A percentile compares a stretch with the other conserved stretches of the same genome.
These are phyloP conservation scores for Xylariaceae sp. DNA, from an alignment of 2,329 filamentous ascomycete species.

Conservation along the genomic window DNA sequence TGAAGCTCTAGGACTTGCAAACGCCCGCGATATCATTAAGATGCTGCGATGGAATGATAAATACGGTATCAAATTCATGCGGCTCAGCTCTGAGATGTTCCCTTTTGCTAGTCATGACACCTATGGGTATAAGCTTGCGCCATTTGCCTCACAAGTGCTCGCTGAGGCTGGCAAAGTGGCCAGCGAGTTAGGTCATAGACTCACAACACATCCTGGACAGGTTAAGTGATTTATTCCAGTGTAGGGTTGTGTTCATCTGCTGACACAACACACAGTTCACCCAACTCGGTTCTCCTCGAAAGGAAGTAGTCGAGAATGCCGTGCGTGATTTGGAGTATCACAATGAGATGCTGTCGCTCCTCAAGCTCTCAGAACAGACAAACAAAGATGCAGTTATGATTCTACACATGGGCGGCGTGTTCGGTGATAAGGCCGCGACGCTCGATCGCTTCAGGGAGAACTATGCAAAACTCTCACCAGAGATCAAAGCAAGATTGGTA, in stretches of 20 bases:
- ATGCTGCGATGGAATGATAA: slow-evolving; percentile 90
- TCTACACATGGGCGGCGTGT: slow-evolving; percentile 85
- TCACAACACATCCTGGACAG: slow-evolving; percentile 88
- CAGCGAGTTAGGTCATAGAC: slow-evolving; percentile 72
- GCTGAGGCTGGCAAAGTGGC: slow-evolving; percentile 73
- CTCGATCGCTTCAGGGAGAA: slow-evolving; percentile 74
- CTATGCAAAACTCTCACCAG: slow-evolving; percentile 61
- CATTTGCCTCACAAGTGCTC: slow-evolving; percentile 76
- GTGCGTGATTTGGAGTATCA: slow-evolving; percentile 85
- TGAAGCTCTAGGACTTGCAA: slow-evolving; percentile 72
- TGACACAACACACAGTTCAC: slow-evolving; percentile 58
- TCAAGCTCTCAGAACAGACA: slow-evolving; percentile 72
- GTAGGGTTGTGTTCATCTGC: background rate
- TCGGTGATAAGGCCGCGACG: slow-evolving; percentile 79
- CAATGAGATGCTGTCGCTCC: slow-evolving; percentile 73
- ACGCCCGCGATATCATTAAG: slow-evolving; percentile 77
- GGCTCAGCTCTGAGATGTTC: slow-evolving; percentile 93
- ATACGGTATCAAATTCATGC: slow-evolving; percentile 88
- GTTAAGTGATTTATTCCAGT: slow-evolving; percentile 26
- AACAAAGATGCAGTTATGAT: slow-evolving; percentile 91
- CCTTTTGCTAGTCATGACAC: slow-evolving; percentile 87
- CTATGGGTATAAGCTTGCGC: slow-evolving; percentile 79
- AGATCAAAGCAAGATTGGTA: slow-evolving; percentile 76
- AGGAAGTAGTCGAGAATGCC: slow-evolving; percentile 70
- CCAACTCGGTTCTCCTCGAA: slow-evolving; percentile 78